A percentile compares a stretch with the other conserved stretches of the same genome.
These are phyloP conservation scores for button mushroom (Agaricus bisporus) DNA, from an alignment of 768 basidiomycete species.

Conservation along the genomic window DNA sequence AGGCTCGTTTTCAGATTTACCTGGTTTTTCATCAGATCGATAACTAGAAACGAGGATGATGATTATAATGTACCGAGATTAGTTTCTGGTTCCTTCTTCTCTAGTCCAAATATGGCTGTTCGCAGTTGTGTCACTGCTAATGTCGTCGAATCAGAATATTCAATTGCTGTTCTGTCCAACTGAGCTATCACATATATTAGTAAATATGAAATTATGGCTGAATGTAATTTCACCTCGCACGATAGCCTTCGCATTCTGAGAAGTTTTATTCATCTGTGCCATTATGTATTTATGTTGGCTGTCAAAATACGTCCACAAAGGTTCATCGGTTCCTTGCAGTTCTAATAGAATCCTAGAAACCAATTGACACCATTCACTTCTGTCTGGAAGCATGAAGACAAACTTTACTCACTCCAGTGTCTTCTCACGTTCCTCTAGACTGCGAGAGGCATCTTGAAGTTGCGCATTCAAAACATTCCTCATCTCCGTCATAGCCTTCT, in stretches of 20 bases:
- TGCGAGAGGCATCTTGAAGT: slow-evolving; percentile 72
- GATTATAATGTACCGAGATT: slow-evolving; percentile 43
- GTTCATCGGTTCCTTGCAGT: slow-evolving; percentile 80
- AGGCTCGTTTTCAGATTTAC: slow-evolving; percentile 63
- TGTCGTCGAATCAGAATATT: slow-evolving; percentile 29
- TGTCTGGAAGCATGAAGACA: not conserved
- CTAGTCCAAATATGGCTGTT: slow-evolving; percentile 51
- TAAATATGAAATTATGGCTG: slow-evolving; percentile 7
- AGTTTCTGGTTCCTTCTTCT: slow-evolving; percentile 56
- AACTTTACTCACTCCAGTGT: slow-evolving; percentile 75
- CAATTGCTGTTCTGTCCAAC: slow-evolving; percentile 34
- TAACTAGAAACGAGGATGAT: not conserved
- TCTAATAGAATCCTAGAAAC: slow-evolving; percentile 75
- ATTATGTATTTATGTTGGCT: slow-evolving; percentile 86
- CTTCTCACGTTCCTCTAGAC: slow-evolving; percentile 92
- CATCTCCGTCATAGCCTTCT: slow-evolving; percentile 94
- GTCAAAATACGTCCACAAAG: slow-evolving; percentile 94
- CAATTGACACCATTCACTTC: not conserved
- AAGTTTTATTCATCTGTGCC: slow-evolving; percentile 63
- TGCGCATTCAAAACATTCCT: slow-evolving; percentile 67
- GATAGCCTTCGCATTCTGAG: slow-evolving; percentile 41
- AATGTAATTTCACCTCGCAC: slow-evolving; percentile 43
- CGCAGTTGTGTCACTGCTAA: slow-evolving; percentile 54
- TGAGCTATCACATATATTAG: slow-evolving; percentile 31
- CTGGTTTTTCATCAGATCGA: slow-evolving; percentile 28